phyloP scores from a whole-genome alignment of 768 basidiomycete species.

The Omphalotus guepiniiformis region DNA sequence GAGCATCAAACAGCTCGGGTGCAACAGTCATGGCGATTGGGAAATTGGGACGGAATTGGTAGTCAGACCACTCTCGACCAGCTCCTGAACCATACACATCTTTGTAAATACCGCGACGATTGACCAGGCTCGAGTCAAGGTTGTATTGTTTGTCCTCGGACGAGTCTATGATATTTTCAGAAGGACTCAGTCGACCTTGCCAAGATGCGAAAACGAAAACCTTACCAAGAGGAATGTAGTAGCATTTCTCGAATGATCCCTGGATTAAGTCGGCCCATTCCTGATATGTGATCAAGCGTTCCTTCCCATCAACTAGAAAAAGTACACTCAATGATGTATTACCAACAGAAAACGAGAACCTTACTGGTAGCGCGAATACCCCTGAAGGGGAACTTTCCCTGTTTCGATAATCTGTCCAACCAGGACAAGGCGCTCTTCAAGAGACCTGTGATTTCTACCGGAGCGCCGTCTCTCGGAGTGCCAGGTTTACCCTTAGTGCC shows the following conservation, averaged over 20 bases:
- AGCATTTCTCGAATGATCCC: constrained; percentile 81
- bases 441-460: constrained; percentile 92
- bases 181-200: background rate
- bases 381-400: constrained; percentile 81
- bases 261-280: constrained; percentile 89
- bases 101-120: constrained; percentile 96
- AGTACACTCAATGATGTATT: background rate
- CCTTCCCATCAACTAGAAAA: constrained; percentile 60
- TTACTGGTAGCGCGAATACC: constrained; percentile 79
- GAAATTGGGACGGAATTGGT: constrained; percentile 92
- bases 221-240: constrained; percentile 82
- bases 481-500: constrained; percentile 96
- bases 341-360: constrained; percentile 30
- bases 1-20: constrained; percentile 85
- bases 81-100: constrained; percentile 90
- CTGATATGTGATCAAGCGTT: constrained; percentile 75
- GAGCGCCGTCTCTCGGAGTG: constrained; percentile 93
- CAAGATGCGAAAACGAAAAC: constrained; percentile 3
- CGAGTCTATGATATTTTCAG: constrained; percentile 46
- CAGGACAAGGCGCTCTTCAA: constrained; percentile 91
- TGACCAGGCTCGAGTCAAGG: constrained; percentile 65
- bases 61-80: constrained; percentile 94
- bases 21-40: constrained; percentile 97
- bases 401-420: constrained; percentile 63
- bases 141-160: constrained; percentile 66